These are phyloP conservation scores for Trichoderma gracile DNA, from an alignment of 2,329 filamentous ascomycete species.

Conservation along the genomic window DNA sequence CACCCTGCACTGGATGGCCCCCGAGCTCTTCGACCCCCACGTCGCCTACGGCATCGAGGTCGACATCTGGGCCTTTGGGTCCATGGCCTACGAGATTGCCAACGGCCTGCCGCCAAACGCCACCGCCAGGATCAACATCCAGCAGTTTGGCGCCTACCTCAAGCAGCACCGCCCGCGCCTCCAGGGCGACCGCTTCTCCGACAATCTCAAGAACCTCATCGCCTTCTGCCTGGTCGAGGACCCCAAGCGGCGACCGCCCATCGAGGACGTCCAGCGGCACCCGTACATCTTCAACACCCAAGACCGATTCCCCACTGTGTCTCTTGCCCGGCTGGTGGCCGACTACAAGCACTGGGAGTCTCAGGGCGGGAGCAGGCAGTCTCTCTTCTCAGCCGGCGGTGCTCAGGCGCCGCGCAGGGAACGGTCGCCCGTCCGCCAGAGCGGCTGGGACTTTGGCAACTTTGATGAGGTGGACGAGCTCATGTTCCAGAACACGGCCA, in stretches of 20 bases:
- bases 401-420: constrained; percentile 43
- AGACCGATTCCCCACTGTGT: constrained; percentile 59
- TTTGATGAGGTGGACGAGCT: constrained; percentile 25
- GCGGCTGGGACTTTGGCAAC: constrained; percentile 61
- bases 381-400: constrained; percentile 55
- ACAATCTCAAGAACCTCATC: constrained; percentile 58
- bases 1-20: constrained; percentile 69
- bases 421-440: constrained; percentile 43
- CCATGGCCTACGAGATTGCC: constrained; percentile 67
- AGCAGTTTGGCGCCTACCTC: constrained; percentile 47
- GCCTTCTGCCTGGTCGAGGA: constrained; percentile 61
- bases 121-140: constrained; percentile 42
- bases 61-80: constrained; percentile 70
- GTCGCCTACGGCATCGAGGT: constrained; percentile 56
- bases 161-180: constrained; percentile 55
- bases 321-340: constrained; percentile 61
- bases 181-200: constrained; percentile 59
- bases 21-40: constrained; percentile 58
- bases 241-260: constrained; percentile 57
- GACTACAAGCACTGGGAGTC: constrained; percentile 70
- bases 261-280: constrained; percentile 63
- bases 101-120: constrained; percentile 63
- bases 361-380: constrained; percentile 63
- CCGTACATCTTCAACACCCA: constrained; percentile 62
- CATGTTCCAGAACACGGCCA: constrained; percentile 23